Evolutionary conservation across 139 green algal species (phyloP), one percentile per base, ranked within the genome.

Genomic region (Gonium pectorale): DNA sequence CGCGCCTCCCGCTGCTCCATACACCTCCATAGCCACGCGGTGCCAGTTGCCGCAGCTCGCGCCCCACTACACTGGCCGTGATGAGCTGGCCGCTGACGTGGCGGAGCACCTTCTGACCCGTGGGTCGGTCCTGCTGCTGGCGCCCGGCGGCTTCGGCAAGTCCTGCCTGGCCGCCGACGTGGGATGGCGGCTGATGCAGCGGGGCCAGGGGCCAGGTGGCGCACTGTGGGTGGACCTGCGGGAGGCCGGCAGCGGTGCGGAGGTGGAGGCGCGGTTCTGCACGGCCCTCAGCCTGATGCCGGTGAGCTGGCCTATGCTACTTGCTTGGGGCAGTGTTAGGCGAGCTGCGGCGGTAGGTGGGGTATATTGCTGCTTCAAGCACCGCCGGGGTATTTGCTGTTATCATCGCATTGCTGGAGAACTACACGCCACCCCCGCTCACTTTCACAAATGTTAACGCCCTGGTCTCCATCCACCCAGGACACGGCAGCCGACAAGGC

Each of bases 81-180:
- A 78, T 6, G 51, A 63, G 13, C 59, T 72, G 40, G 40, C 74
- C 5, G 40, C 31, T 24, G 33, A 7, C 15, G n/a, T 71, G 3
- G 29, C 62, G 29, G 27, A 21, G 29, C 56, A 82, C 56, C 40
- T 82, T 19, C 1, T 33, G 40, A 51, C 38, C 40, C 9, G 41
- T 29, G 38, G 69, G 24, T 81, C 66, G 24, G n/a, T 81, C 31
- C 35, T 40, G 38, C 81, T 87, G 38, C n/a, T 87, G n/a, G 81
- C 67, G 1, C 51, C 33, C 29, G 81, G 67, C 29, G 81, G 81
- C 41, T 44, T 81, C n/a, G 81, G 81, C 69, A 87, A 87, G 81
- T 87, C 81, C 15, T 81, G 69, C 54, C 62, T 81, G 31, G 81
- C 81, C 24, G 31, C 60, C 35, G 81, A 87, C 66, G 54, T 81